Evolutionary conservation across 305 asterid species (phyloP), one percentile per base, ranked within the genome.

Genomic region (Solanum hybrid): DNA sequence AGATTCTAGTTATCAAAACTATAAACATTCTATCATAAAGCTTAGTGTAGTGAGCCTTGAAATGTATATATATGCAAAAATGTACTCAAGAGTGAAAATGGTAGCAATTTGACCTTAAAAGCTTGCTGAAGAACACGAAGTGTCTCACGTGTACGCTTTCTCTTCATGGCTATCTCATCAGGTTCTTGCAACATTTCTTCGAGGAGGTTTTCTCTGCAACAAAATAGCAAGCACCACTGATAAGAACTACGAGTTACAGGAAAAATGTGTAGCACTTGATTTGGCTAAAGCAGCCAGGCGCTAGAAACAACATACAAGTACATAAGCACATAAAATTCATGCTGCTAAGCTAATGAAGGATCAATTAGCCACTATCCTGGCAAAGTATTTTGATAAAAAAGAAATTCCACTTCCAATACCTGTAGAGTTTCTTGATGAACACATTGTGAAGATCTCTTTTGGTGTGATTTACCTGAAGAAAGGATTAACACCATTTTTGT

Each of bases 121-220:
- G 99, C 99, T 91, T 97, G 96, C 90, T 96, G 96, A 89, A 96
- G 96, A 91, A 94, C 93, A 88, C 93, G 93, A 72, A 97, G 98
- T 78, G 94, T 93, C 83, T 97, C 98, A 8, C 94, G 95, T 77
- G 98, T 94, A 68, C 93, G 97, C 93, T 95, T 97, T 92, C 99
- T 95, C 94, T 94, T 95, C 88, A 89, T 86, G n/a, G 98, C 92
- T 76, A 97, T 68, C 92, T 97, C 99, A 79, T 95, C 96, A 79
- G 98, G 99, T 92, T 97, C 99, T 90, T 92, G 98, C 93, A 97
- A 91, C 96, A 97, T 92, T 90, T 96, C 96, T 90, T 96, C 99
- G 37, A 96, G 92, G 92, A 95, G 90, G 91, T 95, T 92, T 88
- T 96, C 99, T 92, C 99, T 97, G 94, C 89, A 84, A 84, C 29